A percentile compares a stretch with the other conserved stretches of the same genome.
Conservation (phyloP, 2,329 filamentous ascomycete species). For the Elsinoe necatrix region DNA sequence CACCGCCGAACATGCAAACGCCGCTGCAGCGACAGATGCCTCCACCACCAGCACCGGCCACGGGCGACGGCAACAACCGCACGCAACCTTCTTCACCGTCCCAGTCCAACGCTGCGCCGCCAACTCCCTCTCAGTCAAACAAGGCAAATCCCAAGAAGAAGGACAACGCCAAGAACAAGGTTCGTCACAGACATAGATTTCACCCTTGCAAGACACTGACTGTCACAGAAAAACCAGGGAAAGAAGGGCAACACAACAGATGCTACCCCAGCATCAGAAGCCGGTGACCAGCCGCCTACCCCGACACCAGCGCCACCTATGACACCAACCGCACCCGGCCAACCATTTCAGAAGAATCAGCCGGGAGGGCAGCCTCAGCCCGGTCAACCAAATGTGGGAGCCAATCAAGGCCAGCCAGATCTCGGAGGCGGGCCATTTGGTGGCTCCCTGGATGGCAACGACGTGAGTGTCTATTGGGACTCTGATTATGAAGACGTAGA, state of each 20-base stretch:
- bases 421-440: conserved; percentile 36
- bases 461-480: conserved; percentile 26
- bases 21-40: conserved; percentile 60
- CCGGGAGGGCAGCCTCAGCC: conserved; percentile 27
- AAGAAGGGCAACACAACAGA: conserved; percentile 34
- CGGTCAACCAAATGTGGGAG: conserved; percentile 22
- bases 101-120: conserved; percentile 49
- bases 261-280: conserved; percentile 35
- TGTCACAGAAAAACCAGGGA: conserved; percentile 21
- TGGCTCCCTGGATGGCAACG: conserved; percentile 27
- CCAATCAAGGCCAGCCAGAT: conserved; percentile 22
- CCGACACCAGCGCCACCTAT: conserved; percentile 43
- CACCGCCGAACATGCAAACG: conserved; percentile 49
- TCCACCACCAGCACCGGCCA: conserved; percentile 40
- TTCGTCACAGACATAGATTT: conserved; percentile 38
- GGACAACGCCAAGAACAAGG: conserved; percentile 64
- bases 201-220: conserved; percentile 19
- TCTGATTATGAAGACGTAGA: no score
- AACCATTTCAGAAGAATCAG: conserved; percentile 33
- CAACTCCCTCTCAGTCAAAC: conserved; percentile 64
- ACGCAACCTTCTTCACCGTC: conserved; percentile 40
- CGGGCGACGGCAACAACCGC: conserved; percentile 27
- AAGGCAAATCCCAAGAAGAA: conserved; percentile 67
- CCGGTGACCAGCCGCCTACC: conserved; percentile 38
- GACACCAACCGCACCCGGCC: conserved; percentile 35